Evolutionary conservation across 345 rosid species (phyloP), one percentile per base, ranked within the genome.

Genomic region (Gossypium longicalyx): DNA sequence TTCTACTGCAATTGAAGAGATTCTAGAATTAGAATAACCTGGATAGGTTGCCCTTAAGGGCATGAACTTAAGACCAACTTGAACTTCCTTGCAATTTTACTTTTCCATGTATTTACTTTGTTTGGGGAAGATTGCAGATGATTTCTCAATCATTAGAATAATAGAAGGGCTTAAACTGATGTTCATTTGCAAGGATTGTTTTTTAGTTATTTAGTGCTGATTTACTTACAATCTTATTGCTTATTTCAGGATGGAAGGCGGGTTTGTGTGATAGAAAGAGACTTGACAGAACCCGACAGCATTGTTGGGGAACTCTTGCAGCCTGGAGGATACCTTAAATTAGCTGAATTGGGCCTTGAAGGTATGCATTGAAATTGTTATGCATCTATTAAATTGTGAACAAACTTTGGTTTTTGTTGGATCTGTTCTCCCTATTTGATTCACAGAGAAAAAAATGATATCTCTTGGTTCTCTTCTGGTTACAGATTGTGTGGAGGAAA

Each of bases 231-330:
- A 61, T 10, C 8, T 51, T 63, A 34, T 34, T 62, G 29, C 20
- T 58, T 74, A 34, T 58, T 76, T 62, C 77, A 87, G 90, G 86
- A 80, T 38, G 90, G 86, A 62, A 84, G 86, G 67, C 74, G 80
- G 58, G 90, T 87, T 78, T 86, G 66, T 65, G 86, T 83, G 4
- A 83, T 87, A 44, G 88, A 87, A 76, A 87, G 90, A 84, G 90
- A 87, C 47, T 57, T 83, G 80, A 81, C 82, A 0, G 84, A 86
- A 72, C 88, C 82, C 20, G 87, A 86, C 23, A 79, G 88, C 43
- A 83, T 85, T 22, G 87, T 85, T 7, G 90, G 88, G 67, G 90
- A 85, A 58, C 54, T 85, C 72, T 81, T 85, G 66, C 90, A 87
- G 76, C 90, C 90, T 1, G 88, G 86, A 74, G 88, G 90, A 44